Evolutionary conservation across 805 yeast species (phyloP).

Genomic region (Starmerella lactis-condensi): DNA sequence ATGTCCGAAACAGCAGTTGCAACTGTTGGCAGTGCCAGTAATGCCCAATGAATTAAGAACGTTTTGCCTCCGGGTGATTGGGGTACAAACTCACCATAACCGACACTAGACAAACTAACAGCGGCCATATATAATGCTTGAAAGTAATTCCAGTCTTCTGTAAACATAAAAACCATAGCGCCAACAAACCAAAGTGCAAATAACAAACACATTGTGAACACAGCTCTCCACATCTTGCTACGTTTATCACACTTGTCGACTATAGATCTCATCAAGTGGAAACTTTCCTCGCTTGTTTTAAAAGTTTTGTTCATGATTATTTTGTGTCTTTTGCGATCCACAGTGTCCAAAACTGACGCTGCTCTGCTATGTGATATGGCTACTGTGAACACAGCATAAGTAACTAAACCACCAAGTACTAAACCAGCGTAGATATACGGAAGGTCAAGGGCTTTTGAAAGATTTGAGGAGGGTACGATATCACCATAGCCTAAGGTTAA

Average conservation of each 20-base stretch:
- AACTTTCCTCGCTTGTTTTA: conserved; percentile 25
- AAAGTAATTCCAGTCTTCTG: conserved; percentile 49
- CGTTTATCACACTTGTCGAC: conserved; percentile 17
- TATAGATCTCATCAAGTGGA: conserved; percentile 37
- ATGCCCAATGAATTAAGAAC: conserved; percentile 63
- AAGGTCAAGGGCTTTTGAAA: conserved; percentile 40
- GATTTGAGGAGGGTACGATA: conserved; percentile 34
- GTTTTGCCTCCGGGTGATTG: conserved; percentile 43
- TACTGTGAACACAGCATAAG: conserved; percentile 19
- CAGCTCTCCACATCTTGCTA: conserved; percentile 16
- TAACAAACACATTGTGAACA: conserved; percentile 31
- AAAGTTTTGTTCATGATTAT: too few relatives aligned
- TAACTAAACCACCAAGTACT: conserved; percentile 50
- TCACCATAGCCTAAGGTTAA: conserved; percentile 75
- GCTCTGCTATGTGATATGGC: conserved; percentile 4
- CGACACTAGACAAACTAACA: conserved; percentile 59
- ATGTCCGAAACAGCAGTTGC: conserved; percentile 25
- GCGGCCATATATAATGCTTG: conserved; percentile 58
- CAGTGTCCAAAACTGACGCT: conserved; percentile 2
- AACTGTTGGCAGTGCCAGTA: conserved; percentile 74
- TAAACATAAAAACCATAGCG: conserved; percentile 38
- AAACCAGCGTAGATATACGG: conserved; percentile 55
- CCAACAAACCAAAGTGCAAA: conserved; percentile 52
- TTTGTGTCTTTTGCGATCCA: conserved; percentile 3
- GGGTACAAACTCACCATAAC: conserved; percentile 67